phyloP scores from a whole-genome alignment of 2,329 filamentous ascomycete species.

The Fusarium proliferatum region DNA sequence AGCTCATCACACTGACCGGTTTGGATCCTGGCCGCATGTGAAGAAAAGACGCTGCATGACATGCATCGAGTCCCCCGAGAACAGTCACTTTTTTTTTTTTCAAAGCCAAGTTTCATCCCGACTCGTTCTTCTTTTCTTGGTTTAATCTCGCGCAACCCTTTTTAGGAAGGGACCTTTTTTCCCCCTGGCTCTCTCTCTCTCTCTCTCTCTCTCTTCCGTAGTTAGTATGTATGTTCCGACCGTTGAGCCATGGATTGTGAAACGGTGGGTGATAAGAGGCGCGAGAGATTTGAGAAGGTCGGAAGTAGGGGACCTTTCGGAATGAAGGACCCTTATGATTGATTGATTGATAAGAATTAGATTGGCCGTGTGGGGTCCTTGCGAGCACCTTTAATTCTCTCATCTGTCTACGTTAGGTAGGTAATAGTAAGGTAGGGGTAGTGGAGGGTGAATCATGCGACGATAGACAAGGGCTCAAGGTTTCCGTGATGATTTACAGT shows the following conservation, averaged over 20 bases:
- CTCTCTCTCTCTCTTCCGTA: background rate
- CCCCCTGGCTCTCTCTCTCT: too few relatives aligned
- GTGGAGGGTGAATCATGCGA: slow-evolving; percentile 13
- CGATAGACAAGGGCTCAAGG: slow-evolving; percentile 7
- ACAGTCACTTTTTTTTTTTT: background rate
- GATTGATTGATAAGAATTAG: background rate
- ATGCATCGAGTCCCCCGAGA: slow-evolving; percentile 5
- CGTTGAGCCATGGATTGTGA: background rate
- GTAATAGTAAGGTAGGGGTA: background rate
- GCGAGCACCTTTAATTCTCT: background rate
- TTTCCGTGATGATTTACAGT: slow-evolving; percentile 31
- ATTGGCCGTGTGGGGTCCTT: slow-evolving; percentile 15
- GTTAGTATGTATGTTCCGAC: background rate
- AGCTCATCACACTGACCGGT: slow-evolving; percentile 15
- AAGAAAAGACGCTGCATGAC: slow-evolving; percentile 14
- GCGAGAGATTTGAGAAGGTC: background rate
- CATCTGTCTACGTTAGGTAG: background rate
- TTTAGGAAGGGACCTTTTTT: background rate
- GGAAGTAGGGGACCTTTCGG: background rate
- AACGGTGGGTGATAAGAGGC: background rate
- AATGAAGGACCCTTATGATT: background rate
- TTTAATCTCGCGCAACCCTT: slow-evolving; percentile 9
- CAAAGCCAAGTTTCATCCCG: background rate
- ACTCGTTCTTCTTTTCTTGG: background rate
- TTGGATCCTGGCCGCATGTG: slow-evolving; percentile 17